Percentiles rank a stretch among this genome's conserved stretches.
Conservation (phyloP, 495 filamentous ascomycete species). For the Lichenothelia convexa region DNA sequence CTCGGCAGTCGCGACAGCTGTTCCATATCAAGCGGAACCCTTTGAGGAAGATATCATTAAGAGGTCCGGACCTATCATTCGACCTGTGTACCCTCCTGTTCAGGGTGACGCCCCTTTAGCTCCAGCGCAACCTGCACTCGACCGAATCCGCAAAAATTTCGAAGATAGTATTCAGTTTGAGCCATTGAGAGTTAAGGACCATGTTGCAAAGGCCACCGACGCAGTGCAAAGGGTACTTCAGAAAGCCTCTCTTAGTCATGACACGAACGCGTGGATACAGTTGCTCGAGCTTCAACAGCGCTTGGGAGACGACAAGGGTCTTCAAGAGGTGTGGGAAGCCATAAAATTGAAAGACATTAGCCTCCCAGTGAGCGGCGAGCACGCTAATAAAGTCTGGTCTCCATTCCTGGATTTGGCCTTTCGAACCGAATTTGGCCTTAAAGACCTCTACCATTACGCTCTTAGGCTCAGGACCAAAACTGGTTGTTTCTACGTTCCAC, state of each 20-base stretch:
- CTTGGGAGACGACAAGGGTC: slow-evolving; percentile 39
- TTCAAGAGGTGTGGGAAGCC: slow-evolving; percentile 42
- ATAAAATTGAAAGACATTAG: slow-evolving; percentile 29
- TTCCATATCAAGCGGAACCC: too few relatives aligned
- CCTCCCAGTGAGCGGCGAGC: slow-evolving; percentile 29
- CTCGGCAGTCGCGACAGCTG: too few relatives aligned
- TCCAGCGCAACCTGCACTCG: slow-evolving; percentile 29
- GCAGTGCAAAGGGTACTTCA: slow-evolving; percentile 32
- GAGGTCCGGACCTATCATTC: too few relatives aligned
- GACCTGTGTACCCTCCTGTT: slow-evolving; percentile 1
- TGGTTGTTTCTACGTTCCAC: slow-evolving; percentile 24
- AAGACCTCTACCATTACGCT: slow-evolving; percentile 36
- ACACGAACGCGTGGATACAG: slow-evolving; percentile 47
- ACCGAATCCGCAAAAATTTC: too few relatives aligned
- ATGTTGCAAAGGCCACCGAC: slow-evolving; percentile 1
- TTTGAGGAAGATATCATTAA: too few relatives aligned
- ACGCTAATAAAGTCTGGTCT: slow-evolving; percentile 39
- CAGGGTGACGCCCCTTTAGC: slow-evolving; percentile 28
- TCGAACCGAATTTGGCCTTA: slow-evolving; percentile 27
- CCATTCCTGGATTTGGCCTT: slow-evolving; percentile 33
- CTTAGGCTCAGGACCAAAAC: slow-evolving; percentile 28
- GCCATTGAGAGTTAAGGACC: slow-evolving; percentile 1
- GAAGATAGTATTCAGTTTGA: slow-evolving; percentile 1
- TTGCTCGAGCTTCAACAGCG: slow-evolving; percentile 43
- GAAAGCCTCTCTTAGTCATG: slow-evolving; percentile 23